phyloP scores from a whole-genome alignment of 225 moss, liverwort and hornwort genomes.

The Bryoerythrophyllum caledonicum region DNA sequence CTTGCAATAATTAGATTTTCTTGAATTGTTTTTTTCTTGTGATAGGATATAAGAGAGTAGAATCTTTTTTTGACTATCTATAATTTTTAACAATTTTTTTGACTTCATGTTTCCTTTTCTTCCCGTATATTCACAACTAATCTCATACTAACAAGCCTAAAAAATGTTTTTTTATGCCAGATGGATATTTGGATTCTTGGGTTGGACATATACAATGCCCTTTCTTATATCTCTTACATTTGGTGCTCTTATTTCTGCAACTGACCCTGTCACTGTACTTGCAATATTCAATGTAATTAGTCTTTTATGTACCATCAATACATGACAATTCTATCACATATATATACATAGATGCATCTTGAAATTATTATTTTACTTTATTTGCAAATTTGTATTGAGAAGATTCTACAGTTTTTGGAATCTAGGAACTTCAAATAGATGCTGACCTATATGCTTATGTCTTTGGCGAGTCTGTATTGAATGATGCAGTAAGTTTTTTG shows the following conservation, averaged over 20 bases:
- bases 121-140: too few relatives aligned
- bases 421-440: conserved; percentile 84
- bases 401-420: background rate
- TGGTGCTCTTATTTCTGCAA: conserved; percentile 93
- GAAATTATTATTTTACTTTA: background rate
- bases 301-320: accelerated
- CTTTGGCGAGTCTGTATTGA: conserved; percentile 94
- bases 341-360: background rate
- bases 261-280: conserved; percentile 88
- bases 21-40: too few relatives aligned
- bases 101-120: too few relatives aligned
- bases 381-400: background rate
- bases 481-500: conserved; percentile 70
- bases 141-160: background rate
- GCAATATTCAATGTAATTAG: conserved; percentile 78
- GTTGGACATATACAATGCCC: conserved; percentile 88
- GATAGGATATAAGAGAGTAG: too few relatives aligned
- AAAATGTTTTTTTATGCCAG: conserved; percentile 21
- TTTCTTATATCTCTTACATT: conserved; percentile 78
- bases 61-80: too few relatives aligned
- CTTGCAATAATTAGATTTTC: too few relatives aligned
- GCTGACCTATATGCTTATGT: conserved; percentile 76
- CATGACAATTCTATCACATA: too few relatives aligned
- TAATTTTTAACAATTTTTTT: too few relatives aligned
- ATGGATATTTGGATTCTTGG: conserved; percentile 76